phyloP scores from a whole-genome alignment of 257 asterid species.

The Nicotiana noctiflora region DNA sequence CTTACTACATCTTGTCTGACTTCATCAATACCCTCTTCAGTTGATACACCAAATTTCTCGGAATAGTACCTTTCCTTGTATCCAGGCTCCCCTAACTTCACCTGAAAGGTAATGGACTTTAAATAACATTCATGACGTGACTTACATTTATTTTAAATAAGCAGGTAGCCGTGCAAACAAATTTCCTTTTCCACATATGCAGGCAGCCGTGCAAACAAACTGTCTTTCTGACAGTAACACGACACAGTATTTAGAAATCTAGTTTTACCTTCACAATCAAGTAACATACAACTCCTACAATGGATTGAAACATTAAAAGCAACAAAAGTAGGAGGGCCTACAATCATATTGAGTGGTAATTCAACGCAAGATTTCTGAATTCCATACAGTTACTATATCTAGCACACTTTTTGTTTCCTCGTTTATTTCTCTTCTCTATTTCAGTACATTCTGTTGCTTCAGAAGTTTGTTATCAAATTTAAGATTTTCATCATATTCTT shows the following conservation, averaged over 20 bases:
- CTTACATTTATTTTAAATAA: background rate
- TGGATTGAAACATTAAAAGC: background rate
- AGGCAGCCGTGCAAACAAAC: background rate
- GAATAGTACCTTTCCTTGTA: slow-evolving; percentile 87
- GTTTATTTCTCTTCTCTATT: background rate
- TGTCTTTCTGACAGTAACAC: background rate
- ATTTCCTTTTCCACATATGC: background rate
- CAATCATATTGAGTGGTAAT: background rate
- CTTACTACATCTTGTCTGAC: slow-evolving; percentile 73
- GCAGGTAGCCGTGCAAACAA: background rate
- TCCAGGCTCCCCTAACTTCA: slow-evolving; percentile 93
- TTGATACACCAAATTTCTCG: slow-evolving; percentile 71
- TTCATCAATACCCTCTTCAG: slow-evolving; percentile 55
- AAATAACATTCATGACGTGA: background rate
- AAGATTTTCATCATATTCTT: background rate
- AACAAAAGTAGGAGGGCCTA: background rate
- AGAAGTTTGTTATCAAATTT: background rate
- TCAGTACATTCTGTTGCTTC: background rate
- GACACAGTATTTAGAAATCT: background rate
- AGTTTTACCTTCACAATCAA: background rate
- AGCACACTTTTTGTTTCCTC: background rate
- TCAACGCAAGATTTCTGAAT: background rate
- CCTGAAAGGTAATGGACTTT: slow-evolving; percentile 33
- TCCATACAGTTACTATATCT: background rate
- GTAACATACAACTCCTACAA: background rate